phyloP scores from a whole-genome alignment of 2,329 filamentous ascomycete species.

The Ambrosiella beaveri region DNA sequence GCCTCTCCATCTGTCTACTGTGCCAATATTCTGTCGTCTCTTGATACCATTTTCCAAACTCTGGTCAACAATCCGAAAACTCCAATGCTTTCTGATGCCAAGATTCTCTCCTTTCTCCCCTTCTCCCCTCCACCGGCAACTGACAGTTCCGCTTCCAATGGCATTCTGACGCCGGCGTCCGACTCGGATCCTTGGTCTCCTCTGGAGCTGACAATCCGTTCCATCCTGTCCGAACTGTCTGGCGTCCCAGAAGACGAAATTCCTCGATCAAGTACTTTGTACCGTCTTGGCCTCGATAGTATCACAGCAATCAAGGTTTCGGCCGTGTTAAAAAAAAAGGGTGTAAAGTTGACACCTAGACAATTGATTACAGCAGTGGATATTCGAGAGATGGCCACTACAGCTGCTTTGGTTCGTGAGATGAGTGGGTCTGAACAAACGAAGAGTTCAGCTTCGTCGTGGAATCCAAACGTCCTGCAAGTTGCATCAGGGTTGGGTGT shows the following conservation, averaged over 20 bases:
- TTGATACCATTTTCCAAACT: conserved; percentile 31
- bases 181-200: conserved; percentile 20
- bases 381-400: conserved; percentile 32
- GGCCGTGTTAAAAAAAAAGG: conserved; percentile 47
- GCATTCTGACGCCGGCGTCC: background rate
- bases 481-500: conserved; percentile 18
- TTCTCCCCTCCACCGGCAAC: background rate
- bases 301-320: conserved; percentile 80
- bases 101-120: background rate
- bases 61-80: background rate
- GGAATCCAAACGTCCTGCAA: background rate
- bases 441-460: background rate
- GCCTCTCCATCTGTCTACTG: conserved; percentile 42
- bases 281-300: conserved; percentile 76
- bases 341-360: conserved; percentile 47
- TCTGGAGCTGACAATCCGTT: conserved; percentile 24
- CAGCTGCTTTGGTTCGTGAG: background rate
- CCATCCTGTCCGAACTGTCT: conserved; percentile 40
- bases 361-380: conserved; percentile 50
- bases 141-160: background rate
- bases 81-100: background rate
- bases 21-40: conserved; percentile 32
- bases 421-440: background rate
- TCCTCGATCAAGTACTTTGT: conserved; percentile 45
- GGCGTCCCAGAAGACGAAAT: conserved; percentile 42